Percentiles rank a stretch among this genome's conserved stretches.
Conservation (phyloP, 2,329 filamentous ascomycete species). For the Neoascochyta sp. region DNA sequence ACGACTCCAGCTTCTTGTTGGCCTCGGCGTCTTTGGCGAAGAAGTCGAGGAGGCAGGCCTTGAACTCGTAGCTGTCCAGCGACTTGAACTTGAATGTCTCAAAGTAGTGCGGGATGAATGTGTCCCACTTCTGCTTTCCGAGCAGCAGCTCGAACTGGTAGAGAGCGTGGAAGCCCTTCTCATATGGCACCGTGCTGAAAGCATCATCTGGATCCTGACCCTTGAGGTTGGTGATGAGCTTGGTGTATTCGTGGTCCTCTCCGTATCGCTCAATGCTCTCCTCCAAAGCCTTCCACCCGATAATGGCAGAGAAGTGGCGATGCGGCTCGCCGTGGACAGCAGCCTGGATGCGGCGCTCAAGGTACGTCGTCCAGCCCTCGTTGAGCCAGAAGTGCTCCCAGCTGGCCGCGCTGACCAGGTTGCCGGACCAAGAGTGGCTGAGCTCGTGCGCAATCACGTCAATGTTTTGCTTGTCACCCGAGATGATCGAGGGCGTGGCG, state of each 20-base stretch:
- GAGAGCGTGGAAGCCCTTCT: constrained; percentile 94
- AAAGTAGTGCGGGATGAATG: constrained; percentile 95
- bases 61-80: constrained; percentile 92
- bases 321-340: constrained; percentile 77
- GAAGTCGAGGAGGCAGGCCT: constrained; percentile 79
- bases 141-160: constrained; percentile 86
- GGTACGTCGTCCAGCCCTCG: constrained; percentile 89
- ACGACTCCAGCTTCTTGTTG: constrained; percentile 60
- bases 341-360: constrained; percentile 79
- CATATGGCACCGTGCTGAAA: constrained; percentile 88
- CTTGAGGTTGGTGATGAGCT: constrained; percentile 80
- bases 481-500: constrained; percentile 90
- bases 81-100: constrained; percentile 79
- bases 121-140: constrained; percentile 83
- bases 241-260: constrained; percentile 85
- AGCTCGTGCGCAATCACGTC: constrained; percentile 92
- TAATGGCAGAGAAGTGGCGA: constrained; percentile 91
- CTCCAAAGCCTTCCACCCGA: constrained; percentile 86
- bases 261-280: constrained; percentile 78
- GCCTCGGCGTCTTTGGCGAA: constrained; percentile 66
- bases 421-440: constrained; percentile 79
- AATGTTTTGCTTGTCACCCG: constrained; percentile 76
- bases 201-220: constrained; percentile 93
- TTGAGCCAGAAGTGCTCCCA: constrained; percentile 76
- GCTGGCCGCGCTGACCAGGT: constrained; percentile 71